Conservation (phyloP, 2,329 filamentous ascomycete species). For the Alternaria brassicae region DNA sequence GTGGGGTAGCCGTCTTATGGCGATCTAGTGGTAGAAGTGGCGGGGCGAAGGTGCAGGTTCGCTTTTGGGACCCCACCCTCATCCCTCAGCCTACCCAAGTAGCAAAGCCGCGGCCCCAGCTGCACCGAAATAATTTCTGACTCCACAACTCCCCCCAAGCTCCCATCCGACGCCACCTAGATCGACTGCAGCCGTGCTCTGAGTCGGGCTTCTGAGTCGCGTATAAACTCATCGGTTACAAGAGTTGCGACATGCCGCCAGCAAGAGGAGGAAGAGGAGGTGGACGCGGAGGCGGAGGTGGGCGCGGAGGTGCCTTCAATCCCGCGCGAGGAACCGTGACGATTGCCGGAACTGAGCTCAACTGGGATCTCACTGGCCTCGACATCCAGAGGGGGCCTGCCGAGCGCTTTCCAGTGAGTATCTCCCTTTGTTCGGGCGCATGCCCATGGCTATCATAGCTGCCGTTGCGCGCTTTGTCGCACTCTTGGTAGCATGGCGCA, state of each 20-base stretch:
- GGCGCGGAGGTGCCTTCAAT: conserved; percentile 40
- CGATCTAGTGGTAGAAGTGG: background rate
- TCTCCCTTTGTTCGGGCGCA: conserved; percentile 3
- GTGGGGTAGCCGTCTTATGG: background rate
- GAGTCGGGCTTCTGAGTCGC: background rate
- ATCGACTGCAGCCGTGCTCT: background rate
- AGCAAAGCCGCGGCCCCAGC: conserved; percentile 21
- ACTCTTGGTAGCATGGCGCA: conserved; percentile 8
- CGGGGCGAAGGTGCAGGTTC: conserved; percentile 17
- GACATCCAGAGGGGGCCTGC: conserved; percentile 51
- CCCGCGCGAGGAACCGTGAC: conserved; percentile 45
- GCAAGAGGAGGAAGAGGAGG: conserved; percentile 46
- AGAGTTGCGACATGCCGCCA: conserved; percentile 26
- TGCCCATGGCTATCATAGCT: background rate
- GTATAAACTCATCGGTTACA: background rate
- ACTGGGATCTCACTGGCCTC: conserved; percentile 52
- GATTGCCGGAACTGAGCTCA: conserved; percentile 54
- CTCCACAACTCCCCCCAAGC: conserved; percentile 15
- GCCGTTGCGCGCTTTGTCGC: conserved; percentile 2
- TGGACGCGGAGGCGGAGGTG: conserved; percentile 37
- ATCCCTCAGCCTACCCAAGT: conserved; percentile 3
- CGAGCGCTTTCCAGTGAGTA: conserved; percentile 52
- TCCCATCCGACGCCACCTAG: conserved; percentile 4
- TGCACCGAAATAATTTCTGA: conserved; percentile 29
- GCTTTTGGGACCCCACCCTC: conserved; percentile 33